These are phyloP conservation scores for Xylaria sp. DNA, from an alignment of 2,329 filamentous ascomycete species.

Conservation along the genomic window DNA sequence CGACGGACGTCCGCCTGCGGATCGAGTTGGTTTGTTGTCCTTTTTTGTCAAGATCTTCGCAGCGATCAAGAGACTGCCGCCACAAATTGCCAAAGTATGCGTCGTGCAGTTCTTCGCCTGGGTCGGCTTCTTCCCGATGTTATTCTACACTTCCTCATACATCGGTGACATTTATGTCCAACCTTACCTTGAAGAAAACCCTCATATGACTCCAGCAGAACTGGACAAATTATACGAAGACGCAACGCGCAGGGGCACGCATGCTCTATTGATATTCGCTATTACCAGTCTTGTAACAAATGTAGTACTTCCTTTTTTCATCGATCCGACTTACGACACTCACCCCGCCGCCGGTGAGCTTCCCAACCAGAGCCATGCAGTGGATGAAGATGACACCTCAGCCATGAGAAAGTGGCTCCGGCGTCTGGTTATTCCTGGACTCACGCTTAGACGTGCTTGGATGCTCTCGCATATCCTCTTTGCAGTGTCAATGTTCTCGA, in stretches of 20 bases:
- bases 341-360: slow-evolving; percentile 53
- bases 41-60: slow-evolving; percentile 85
- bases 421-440: slow-evolving; percentile 77
- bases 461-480: slow-evolving; percentile 87
- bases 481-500: slow-evolving; percentile 81
- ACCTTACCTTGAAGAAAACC: slow-evolving; percentile 80
- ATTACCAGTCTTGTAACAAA: slow-evolving; percentile 85
- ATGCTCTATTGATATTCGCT: slow-evolving; percentile 89
- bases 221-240: slow-evolving; percentile 84
- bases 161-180: slow-evolving; percentile 93
- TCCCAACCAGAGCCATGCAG: slow-evolving; percentile 36
- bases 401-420: slow-evolving; percentile 62
- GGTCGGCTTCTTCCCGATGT: slow-evolving; percentile 95
- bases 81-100: slow-evolving; percentile 85
- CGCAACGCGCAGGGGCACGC: slow-evolving; percentile 87
- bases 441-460: slow-evolving; percentile 92
- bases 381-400: slow-evolving; percentile 50
- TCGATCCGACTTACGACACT: slow-evolving; percentile 80
- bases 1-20: slow-evolving; percentile 70
- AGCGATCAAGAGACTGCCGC: slow-evolving; percentile 81
- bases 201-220: slow-evolving; percentile 78
- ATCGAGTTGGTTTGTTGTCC: slow-evolving; percentile 73
- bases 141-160: slow-evolving; percentile 96
- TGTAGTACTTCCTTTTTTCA: slow-evolving; percentile 84
- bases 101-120: slow-evolving; percentile 86